Evolutionary conservation across 495 filamentous ascomycete species (phyloP).

Genomic region (Tuber borchii): DNA sequence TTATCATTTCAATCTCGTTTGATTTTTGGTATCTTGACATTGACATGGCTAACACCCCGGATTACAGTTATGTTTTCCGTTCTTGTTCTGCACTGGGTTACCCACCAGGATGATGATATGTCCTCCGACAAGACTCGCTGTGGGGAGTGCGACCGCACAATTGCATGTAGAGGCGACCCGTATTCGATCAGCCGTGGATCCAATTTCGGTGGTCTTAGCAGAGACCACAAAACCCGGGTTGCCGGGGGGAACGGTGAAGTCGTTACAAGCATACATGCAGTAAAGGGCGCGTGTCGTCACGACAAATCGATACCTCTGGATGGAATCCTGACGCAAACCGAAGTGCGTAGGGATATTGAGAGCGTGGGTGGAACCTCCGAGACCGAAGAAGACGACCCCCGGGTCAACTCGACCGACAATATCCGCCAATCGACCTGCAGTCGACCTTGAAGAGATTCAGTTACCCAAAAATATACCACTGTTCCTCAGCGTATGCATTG

Average conservation of each 20-base stretch:
- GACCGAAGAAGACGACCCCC: conserved; percentile 11
- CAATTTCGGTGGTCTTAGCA: conserved; percentile 17
- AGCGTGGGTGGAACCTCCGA: conserved; percentile 28
- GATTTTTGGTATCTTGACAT: neutral
- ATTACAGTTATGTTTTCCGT: conserved; percentile 40
- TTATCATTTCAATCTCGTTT: neutral
- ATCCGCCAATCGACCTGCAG: conserved; percentile 12
- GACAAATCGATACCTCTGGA: conserved; percentile 29
- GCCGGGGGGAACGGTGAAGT: conserved; percentile 24
- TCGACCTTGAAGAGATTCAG: neutral
- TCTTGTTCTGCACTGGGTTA: conserved; percentile 41
- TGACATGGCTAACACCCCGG: neutral
- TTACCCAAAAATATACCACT: neutral
- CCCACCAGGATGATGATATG: conserved; percentile 36
- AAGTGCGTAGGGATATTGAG: conserved; percentile 36
- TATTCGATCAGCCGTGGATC: conserved; percentile 28
- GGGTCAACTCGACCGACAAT: conserved; percentile 25
- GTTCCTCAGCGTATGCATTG: neutral
- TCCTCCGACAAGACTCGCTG: conserved; percentile 13
- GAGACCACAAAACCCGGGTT: conserved; percentile 11
- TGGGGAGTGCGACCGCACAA: conserved; percentile 23
- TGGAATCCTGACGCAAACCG: conserved; percentile 33
- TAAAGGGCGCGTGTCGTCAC: conserved; percentile 9
- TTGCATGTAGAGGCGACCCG: conserved; percentile 9
- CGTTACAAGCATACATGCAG: conserved; percentile 29